These are phyloP conservation scores for Malassezia nana DNA, from an alignment of 1,284 basidiomycete genomes.

Conservation along the genomic window DNA sequence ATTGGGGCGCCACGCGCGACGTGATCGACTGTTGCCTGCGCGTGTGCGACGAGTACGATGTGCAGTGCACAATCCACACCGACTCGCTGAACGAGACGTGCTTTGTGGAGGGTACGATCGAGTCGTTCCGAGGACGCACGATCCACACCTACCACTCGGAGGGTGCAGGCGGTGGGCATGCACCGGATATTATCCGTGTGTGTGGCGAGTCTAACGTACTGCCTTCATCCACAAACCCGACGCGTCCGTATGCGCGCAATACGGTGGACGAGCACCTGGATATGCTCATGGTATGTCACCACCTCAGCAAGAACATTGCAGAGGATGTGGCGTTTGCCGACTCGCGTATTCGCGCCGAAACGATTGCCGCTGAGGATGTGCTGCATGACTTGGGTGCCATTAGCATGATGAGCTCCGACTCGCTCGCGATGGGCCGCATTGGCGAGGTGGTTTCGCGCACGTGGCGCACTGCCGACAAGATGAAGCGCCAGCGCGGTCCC, in stretches of 20 bases:
- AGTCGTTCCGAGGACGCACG: slow-evolving; percentile 77
- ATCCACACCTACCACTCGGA: slow-evolving; percentile 65
- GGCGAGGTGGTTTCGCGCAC: slow-evolving; percentile 87
- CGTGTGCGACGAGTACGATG: slow-evolving; percentile 82
- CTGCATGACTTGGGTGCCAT: slow-evolving; percentile 90
- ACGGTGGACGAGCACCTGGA: slow-evolving; percentile 96
- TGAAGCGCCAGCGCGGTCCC: slow-evolving; percentile 70
- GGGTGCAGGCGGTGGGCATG: slow-evolving; percentile 66
- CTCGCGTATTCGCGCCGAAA: slow-evolving; percentile 90
- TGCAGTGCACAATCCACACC: slow-evolving; percentile 95
- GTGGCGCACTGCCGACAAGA: slow-evolving; percentile 94
- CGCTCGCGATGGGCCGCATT: slow-evolving; percentile 89
- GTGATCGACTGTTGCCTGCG: slow-evolving; percentile 67
- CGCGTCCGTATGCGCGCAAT: slow-evolving; percentile 79
- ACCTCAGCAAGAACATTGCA: slow-evolving; percentile 50
- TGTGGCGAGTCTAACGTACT: slow-evolving; percentile 81
- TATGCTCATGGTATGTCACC: slow-evolving; percentile 76
- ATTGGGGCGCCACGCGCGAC: slow-evolving; percentile 90
- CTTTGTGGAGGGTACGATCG: slow-evolving; percentile 85
- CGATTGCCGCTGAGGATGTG: slow-evolving; percentile 93
- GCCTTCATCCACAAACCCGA: slow-evolving; percentile 96
- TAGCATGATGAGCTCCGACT: slow-evolving; percentile 85
- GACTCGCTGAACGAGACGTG: slow-evolving; percentile 63
- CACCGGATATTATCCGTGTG: slow-evolving; percentile 94
- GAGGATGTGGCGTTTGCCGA: slow-evolving; percentile 96